Percentiles rank a stretch among this genome's conserved stretches.
phyloP scores from a whole-genome alignment of 495 filamentous ascomycete genomes.

The Penicillium argentinense region DNA sequence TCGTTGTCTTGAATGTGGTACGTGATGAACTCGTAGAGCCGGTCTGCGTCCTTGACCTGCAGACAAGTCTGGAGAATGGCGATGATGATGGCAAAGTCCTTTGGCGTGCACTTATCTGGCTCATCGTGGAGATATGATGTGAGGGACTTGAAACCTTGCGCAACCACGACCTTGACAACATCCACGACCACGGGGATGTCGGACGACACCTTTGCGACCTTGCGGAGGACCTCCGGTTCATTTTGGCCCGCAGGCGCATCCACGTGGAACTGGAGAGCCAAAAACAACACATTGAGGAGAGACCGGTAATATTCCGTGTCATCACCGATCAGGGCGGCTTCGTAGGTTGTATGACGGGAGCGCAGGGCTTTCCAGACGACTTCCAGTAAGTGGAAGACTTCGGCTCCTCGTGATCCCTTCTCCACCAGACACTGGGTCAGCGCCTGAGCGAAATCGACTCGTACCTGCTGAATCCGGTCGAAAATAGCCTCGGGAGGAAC shows the following conservation, averaged over 20 bases:
- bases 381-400: slow-evolving; percentile 61
- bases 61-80: slow-evolving; percentile 82
- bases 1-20: slow-evolving; percentile 62
- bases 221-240: slow-evolving; percentile 16
- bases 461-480: slow-evolving; percentile 63
- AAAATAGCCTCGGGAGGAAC: slow-evolving; percentile 72
- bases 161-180: slow-evolving; percentile 74
- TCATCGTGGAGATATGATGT: slow-evolving; percentile 69
- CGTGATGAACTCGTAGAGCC: slow-evolving; percentile 58
- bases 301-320: slow-evolving; percentile 76
- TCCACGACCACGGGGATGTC: slow-evolving; percentile 60
- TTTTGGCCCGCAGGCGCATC: slow-evolving; percentile 3
- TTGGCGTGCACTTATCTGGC: slow-evolving; percentile 53
- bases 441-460: slow-evolving; percentile 73
- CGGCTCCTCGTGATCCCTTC: slow-evolving; percentile 55
- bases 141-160: slow-evolving; percentile 74
- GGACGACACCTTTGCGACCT: slow-evolving; percentile 40
- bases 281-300: slow-evolving; percentile 80
- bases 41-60: slow-evolving; percentile 54
- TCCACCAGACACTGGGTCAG: slow-evolving; percentile 74
- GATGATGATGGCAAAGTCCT: slow-evolving; percentile 85
- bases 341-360: slow-evolving; percentile 62
- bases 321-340: slow-evolving; percentile 55
- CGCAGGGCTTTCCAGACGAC: slow-evolving; percentile 68
- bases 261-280: slow-evolving; percentile 67